Evolutionary conservation across 164 flowering plant genomes (phyloP).

Genomic region (Paratinospora sagittata): DNA sequence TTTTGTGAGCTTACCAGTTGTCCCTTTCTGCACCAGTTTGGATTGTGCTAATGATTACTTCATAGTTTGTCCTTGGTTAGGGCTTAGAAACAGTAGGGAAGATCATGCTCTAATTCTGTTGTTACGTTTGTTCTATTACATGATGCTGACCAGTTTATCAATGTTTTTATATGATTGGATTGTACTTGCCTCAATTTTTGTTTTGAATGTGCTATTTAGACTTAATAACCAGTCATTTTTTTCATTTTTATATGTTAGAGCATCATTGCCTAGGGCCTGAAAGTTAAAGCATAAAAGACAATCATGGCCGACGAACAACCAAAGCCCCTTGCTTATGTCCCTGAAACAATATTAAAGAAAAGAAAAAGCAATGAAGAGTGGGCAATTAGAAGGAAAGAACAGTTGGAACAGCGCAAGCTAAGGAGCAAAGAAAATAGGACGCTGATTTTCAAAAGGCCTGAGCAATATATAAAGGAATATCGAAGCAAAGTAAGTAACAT

Average conservation of each 20-base stretch:
- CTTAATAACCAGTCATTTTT: background rate
- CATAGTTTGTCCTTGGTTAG: no score
- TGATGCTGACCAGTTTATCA: no score
- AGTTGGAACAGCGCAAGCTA: constrained; percentile 40
- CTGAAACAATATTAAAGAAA: constrained; percentile 69
- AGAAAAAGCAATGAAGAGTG: constrained; percentile 64
- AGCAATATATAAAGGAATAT: constrained; percentile 49
- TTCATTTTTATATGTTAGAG: background rate
- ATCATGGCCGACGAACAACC: constrained; percentile 36
- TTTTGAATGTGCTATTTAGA: background rate
- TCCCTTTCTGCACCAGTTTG: no score
- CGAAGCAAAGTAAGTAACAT: constrained; percentile 43
- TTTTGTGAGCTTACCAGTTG: no score
- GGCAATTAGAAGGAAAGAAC: constrained; percentile 57
- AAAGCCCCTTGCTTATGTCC: constrained; percentile 40
- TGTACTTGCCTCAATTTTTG: no score
- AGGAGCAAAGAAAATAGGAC: constrained; percentile 31
- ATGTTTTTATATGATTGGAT: no score
- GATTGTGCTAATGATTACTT: no score
- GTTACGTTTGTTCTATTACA: no score
- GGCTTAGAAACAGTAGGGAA: no score
- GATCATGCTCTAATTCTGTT: no score
- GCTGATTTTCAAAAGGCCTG: constrained; percentile 54
- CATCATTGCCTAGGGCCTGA: background rate
- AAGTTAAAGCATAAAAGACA: background rate